Percentiles rank a stretch among this genome's conserved stretches.
These are phyloP conservation scores for Leccinum olivaceopallidum DNA, from an alignment of 768 basidiomycete genomes.

Conservation along the genomic window DNA sequence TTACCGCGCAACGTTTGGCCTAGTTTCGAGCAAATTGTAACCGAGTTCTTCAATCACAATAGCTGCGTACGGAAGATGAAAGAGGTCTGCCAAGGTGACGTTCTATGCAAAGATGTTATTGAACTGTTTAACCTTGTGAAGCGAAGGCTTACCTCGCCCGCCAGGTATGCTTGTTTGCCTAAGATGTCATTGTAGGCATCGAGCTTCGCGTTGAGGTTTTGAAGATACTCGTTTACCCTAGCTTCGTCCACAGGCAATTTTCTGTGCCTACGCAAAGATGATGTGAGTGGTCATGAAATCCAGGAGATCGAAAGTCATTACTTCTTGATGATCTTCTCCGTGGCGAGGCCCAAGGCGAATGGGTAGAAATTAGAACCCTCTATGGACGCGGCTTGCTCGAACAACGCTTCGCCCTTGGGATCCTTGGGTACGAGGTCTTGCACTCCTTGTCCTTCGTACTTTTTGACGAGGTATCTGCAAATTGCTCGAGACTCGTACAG, in stretches of 20 bases:
- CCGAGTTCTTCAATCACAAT: constrained; percentile 27
- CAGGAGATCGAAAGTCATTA: constrained; percentile 30
- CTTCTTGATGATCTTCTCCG: constrained; percentile 55
- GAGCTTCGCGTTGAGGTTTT: constrained; percentile 39
- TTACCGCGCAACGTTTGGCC: constrained; percentile 31
- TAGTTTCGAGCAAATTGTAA: constrained; percentile 22
- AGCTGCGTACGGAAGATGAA: constrained; percentile 43
- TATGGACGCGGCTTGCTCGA: constrained; percentile 23
- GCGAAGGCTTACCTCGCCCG: constrained; percentile 47
- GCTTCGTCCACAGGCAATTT: constrained; percentile 20
- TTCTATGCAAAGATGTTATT: constrained; percentile 27
- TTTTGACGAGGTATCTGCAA: constrained; percentile 29
- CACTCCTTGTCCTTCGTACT: constrained; percentile 25
- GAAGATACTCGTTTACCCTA: constrained; percentile 23
- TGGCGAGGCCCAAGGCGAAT: constrained; percentile 39
- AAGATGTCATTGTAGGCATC: constrained; percentile 56
- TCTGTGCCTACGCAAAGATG: constrained; percentile 7
- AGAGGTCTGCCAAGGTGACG: constrained; percentile 46
- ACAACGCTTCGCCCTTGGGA: constrained; percentile 14
- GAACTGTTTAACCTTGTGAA: neutral
- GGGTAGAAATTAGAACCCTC: constrained; percentile 46
- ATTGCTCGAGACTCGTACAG: neutral
- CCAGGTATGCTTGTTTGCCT: constrained; percentile 51
- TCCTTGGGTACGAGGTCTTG: constrained; percentile 21
- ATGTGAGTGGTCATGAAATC: constrained; percentile 3